These are phyloP conservation scores for Trichophyton benhamiae DNA, from an alignment of 2,329 filamentous ascomycete genomes.

Conservation along the genomic window DNA sequence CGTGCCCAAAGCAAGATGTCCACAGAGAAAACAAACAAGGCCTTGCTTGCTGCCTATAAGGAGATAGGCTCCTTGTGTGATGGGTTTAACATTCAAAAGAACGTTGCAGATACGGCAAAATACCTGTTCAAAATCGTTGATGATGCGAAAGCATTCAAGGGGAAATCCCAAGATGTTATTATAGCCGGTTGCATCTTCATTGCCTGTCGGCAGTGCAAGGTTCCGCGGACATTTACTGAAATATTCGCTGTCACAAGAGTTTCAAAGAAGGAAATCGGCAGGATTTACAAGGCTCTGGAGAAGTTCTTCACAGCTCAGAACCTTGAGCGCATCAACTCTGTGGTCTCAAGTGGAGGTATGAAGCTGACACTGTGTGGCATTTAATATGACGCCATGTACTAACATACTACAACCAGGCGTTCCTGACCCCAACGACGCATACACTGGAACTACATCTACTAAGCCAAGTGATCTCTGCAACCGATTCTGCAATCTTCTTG, in stretches of 20 bases:
- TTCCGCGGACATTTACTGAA: constrained; percentile 83
- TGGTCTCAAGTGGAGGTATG: constrained; percentile 45
- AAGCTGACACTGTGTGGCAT: constrained; percentile 9
- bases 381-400: not conserved
- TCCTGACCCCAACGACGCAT: constrained; percentile 43
- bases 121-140: constrained; percentile 91
- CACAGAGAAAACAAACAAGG: constrained; percentile 72
- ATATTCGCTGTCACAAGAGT: constrained; percentile 89
- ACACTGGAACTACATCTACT: constrained; percentile 63
- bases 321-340: constrained; percentile 41
- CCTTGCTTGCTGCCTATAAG: constrained; percentile 68
- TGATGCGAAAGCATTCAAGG: constrained; percentile 86
- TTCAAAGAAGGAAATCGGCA: constrained; percentile 91
- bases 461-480: constrained; percentile 73
- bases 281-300: constrained; percentile 88
- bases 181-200: constrained; percentile 97
- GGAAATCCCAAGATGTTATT: constrained; percentile 84
- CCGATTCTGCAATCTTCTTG: constrained; percentile 78
- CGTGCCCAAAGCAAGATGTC: constrained; percentile 72
- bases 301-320: constrained; percentile 70
- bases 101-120: constrained; percentile 80
- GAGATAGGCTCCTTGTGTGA: constrained; percentile 83
- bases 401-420: constrained; percentile 16
- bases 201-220: constrained; percentile 77
- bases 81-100: constrained; percentile 64